Conservation (phyloP, 768 basidiomycete genomes). For the Crassisporium funariophilum region DNA sequence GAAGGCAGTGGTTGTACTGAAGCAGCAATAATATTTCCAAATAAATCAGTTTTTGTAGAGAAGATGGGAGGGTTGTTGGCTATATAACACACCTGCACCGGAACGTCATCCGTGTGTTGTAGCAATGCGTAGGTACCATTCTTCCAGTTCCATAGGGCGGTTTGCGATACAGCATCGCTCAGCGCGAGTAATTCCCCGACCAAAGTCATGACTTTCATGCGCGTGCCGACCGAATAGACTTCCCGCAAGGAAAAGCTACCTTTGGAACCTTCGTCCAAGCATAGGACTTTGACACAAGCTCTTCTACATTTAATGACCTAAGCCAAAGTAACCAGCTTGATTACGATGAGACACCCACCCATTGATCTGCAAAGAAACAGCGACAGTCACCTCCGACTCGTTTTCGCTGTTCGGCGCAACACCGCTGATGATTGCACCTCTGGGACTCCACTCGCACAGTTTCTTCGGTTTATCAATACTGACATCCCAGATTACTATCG, state of each 20-base stretch:
- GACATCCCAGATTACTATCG: conserved; percentile 56
- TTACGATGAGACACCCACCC: conserved; percentile 45
- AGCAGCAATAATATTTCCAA: conserved; percentile 3
- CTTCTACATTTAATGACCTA: conserved; percentile 27
- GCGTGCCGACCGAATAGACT: conserved; percentile 38
- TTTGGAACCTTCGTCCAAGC: conserved; percentile 15
- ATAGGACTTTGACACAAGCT: conserved; percentile 35
- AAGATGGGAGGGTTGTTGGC: conserved; percentile 8
- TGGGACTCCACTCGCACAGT: conserved; percentile 54
- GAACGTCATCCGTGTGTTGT: conserved; percentile 34
- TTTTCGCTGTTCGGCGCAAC: conserved; percentile 51
- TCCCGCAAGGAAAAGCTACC: conserved; percentile 29
- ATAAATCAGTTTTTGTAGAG: background rate
- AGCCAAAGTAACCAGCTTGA: conserved; percentile 1
- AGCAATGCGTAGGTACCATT: conserved; percentile 48
- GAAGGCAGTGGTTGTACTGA: conserved; percentile 53
- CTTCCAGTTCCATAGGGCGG: conserved; percentile 59
- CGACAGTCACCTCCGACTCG: conserved; percentile 48
- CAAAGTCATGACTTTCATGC: conserved; percentile 49
- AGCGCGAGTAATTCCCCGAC: conserved; percentile 55
- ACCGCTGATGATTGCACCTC: conserved; percentile 53
- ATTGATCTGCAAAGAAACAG: conserved; percentile 47
- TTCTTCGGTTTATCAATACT: conserved; percentile 24
- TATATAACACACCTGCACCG: conserved; percentile 30
- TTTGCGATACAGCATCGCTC: conserved; percentile 52